Percentiles rank a stretch among this genome's conserved stretches.
These are phyloP conservation scores for barrel medic (Medicago truncatula) DNA, from an alignment of 306 rosid species.

Conservation along the genomic window MtrunA17r5.0-ANR NC_053042.1:33826001-33826500, in stretches of 20 bases:
- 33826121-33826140: conserved; percentile 18
- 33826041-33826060: conserved; percentile 89
- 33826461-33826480: conserved; percentile 24
- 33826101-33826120: conserved; percentile 40
- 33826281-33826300: conserved; percentile 14
- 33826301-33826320: conserved; percentile 23
- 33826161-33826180: conserved; percentile 26
- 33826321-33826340: conserved; percentile 16
- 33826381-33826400: conserved; percentile 91
- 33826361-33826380: conserved; percentile 96
- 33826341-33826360: conserved; percentile 58
- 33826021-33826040: conserved; percentile 86
- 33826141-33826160: neutral
- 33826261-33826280: conserved; percentile 9
- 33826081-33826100: conserved; percentile 58
- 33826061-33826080: conserved; percentile 86
- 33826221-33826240: conserved; percentile 10
- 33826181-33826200: conserved; percentile 22
- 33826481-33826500: neutral
- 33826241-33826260: conserved; percentile 16
- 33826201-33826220: conserved; percentile 26
- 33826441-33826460: conserved; percentile 99
- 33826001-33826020: conserved; percentile 82
- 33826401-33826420: conserved; percentile 98
- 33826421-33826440: conserved; percentile 99